A percentile compares a stretch with the other conserved stretches of the same genome.
Evolutionary conservation across 169 alveolate species (phyloP).

Genomic region (Babesia caballi): DNA sequence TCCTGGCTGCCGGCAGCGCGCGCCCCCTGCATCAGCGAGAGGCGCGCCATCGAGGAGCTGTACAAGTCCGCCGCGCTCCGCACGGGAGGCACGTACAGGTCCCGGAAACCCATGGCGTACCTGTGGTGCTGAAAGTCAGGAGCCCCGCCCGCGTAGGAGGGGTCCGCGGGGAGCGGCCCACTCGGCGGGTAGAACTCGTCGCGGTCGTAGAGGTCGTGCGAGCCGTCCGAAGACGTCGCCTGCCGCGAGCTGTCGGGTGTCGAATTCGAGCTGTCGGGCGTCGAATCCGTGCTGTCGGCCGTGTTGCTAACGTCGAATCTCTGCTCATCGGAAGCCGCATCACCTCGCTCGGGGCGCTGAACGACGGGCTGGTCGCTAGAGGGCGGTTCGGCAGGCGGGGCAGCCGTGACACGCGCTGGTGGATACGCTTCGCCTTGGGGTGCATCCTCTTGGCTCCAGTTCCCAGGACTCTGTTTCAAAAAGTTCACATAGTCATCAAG

Average conservation of each 20-base stretch:
- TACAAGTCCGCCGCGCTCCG: background rate
- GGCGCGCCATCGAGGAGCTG: background rate
- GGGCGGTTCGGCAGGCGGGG: background rate
- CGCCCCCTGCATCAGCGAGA: background rate
- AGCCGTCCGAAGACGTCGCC: background rate
- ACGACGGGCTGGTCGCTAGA: background rate
- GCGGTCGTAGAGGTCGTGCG: background rate
- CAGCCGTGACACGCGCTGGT: no score
- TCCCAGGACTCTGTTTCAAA: slow-evolving; percentile 41
- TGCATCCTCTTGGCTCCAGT: slow-evolving; percentile 29
- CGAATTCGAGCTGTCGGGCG: no score
- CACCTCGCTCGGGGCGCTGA: background rate
- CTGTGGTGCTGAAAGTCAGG: background rate
- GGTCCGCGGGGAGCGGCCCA: slow-evolving; percentile 1
- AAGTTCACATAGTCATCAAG: slow-evolving; percentile 36
- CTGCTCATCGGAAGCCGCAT: background rate
- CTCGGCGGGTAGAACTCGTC: slow-evolving; percentile 20
- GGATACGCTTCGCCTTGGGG: background rate
- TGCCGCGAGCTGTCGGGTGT: background rate
- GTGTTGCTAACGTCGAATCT: background rate
- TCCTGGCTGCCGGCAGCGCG: background rate
- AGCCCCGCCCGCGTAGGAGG: background rate
- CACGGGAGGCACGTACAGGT: background rate
- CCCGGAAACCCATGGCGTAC: slow-evolving; percentile 19
- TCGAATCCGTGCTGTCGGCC: background rate